Base-by-base conservation (phyloP, 2,329 filamentous ascomycete species). In the Aureobasidium sp. region DNA sequence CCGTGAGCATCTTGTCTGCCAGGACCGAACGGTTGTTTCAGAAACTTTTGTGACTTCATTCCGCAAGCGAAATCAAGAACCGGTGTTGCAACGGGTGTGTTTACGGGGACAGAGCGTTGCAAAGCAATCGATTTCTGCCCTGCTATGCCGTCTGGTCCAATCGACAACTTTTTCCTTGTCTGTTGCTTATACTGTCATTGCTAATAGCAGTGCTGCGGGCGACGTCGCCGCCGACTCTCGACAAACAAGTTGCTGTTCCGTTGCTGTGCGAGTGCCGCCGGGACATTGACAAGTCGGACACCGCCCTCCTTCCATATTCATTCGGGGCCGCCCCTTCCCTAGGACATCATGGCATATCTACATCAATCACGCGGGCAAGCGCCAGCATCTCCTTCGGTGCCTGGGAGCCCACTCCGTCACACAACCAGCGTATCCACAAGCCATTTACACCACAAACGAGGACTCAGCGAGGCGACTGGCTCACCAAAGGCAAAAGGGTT, bases 91-190 rank as follows among this genome's bases (percentile, higher is more conserved):
- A 59, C 55, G 55, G 53, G 55, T 32, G 55, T 60, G 57, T 60
- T 60, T 60, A 60, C 46, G 57, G 57, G 57, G 57, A 60, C 17
- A 39, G 56, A 60, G 46, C 57, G 57, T 60, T 60, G 46, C 34
- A 41, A 27, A 46, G 57, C 46, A 60, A 60, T 60, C 57, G 44
- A 60, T 60, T 60, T 51, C 57, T 51, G 46, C 44, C 44, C 46
- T 60, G 44, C 44, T 60, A 60, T 60, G 57, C 57, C n/a, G 57
- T 36, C 57, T 41, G 57, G 57, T 24, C 46, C 12, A 51, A 17
- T 34, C 37, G 13, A 50, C 57, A 10, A 24, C 34, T 36, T 51
- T 60, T 50, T 43, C 46, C 26, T 51, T 60, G 46, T 60, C 57
- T 50, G 36, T 37, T 50, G 55, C 32, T 39, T 46, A 26, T 26